Evolutionary conservation across 305 asterid genomes (phyloP), one percentile per base, ranked within the genome.

Genomic region (Withania somnifera): DNA sequence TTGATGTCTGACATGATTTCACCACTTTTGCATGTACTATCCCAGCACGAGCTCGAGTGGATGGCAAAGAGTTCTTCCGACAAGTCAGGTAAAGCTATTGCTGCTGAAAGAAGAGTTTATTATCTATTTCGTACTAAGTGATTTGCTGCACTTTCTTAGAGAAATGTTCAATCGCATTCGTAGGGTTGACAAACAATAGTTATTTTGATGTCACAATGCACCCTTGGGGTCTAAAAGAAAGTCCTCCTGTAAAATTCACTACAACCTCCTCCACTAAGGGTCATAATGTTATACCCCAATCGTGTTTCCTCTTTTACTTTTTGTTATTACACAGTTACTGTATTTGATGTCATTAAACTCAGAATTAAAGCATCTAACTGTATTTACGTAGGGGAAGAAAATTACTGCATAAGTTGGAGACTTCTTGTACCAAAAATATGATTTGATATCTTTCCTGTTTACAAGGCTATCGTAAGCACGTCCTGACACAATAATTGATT

Each of bases 11-110:
- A 73, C 60, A 47, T 73, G 60, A 73, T 13, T 73, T 47, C 9
- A 15, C 42, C 38, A 57, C 19, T 58, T 78, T 61, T 58, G 24
- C 63, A 54, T 80, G 30, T 24, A 40, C 28, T 69, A 40, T 66
- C n/a, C 38, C 88, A 95, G 99, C 94, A 47, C 90, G 91, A 86
- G 85, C 98, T 52, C 98, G 99, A 45, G 99, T 95, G 81, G 98
- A 94, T 86, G 98, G 98, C 52, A 95, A 95, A 84, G 99, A 95
- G 85, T 94, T 94, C 94, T 95, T 95, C 86, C 98, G 99, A 68
- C 98, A 88, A 92, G 99, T 95, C 86, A 95, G 99, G 99, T 95
- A 87, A 83, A 30, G 50, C 32, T 81, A 40, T 81, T 89, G 73
- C 81, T 79, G 13, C 38, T 78, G 42, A 22, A 76, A 60, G 11